Evolutionary conservation across 371 early-diverging fungal species (phyloP), one percentile per base, ranked within the genome.

Genomic region (Rhizopus stolonifer): DNA sequence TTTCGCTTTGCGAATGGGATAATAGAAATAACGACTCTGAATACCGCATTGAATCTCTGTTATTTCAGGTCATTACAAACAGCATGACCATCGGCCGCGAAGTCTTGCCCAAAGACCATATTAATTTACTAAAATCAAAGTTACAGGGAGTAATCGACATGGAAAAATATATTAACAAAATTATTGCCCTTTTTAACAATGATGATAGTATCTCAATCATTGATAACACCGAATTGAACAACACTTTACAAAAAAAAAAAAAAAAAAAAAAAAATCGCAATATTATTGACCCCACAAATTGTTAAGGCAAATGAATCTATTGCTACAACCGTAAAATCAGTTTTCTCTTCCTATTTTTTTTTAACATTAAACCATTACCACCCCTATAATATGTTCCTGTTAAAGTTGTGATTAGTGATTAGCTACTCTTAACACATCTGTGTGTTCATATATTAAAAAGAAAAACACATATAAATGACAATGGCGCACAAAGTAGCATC

Each of bases 81-180:
- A 33, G 9, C n/a, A 23, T 48, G 9, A 33, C 33, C 17, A 48
- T 19, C 4, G 49, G 49, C 17, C 19, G 18, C 33, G 14, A n/a
- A 2, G 33, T 0, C n/a, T 48, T 48, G 33, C 5, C 14, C 15
- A 48, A 48, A 4, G 65, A 68, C 5, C 81, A 80, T 42, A 57
- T 64, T 54, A 79, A 81, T 21, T 58, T 87, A 10, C 50, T 86
- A 13, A 83, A 86, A 44, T 75, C 81, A 23, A 22, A 48, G 33
- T 0, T 15, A 1, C 34, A 19, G 9, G 11, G 14, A 17, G 17
- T 1, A 7, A 22, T 48, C 21, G 21, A 15, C 11, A 19, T 22
- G 18, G 33, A 32, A 32, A 48, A 48, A 32, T 17, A 33, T 23
- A 10, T 34, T 8, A 48, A 18, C 23, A 15, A 29, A 13, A 19